These are phyloP conservation scores for Rhytidiadelphus loreus DNA, from an alignment of 225 moss, liverwort and hornwort genomes.

Conservation along the genomic window DNA sequence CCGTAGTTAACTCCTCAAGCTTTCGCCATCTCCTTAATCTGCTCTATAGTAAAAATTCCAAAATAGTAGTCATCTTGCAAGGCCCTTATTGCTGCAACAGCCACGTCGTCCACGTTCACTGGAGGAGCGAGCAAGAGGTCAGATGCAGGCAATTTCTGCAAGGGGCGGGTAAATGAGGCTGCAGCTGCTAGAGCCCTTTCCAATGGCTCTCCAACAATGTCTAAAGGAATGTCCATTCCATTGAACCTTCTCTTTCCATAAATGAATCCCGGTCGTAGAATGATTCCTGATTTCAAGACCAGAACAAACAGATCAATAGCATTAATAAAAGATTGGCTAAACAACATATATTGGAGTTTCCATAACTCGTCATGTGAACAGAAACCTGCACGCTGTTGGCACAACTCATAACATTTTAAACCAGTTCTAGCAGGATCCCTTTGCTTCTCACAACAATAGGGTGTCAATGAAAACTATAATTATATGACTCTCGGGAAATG, in stretches of 20 bases:
- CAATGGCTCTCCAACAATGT: conserved; percentile 52
- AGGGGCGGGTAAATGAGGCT: conserved; percentile 45
- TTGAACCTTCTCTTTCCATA: conserved; percentile 79
- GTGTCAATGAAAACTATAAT: neutral
- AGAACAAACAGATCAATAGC: neutral
- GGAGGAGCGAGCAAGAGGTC: conserved; percentile 77
- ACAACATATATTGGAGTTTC: neutral
- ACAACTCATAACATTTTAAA: neutral
- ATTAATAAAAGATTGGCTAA: neutral
- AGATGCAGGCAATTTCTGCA: conserved; percentile 65
- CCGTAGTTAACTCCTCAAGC: neutral
- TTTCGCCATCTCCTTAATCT: conserved; percentile 82
- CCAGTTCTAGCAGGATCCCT: neutral
- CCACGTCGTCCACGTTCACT: conserved; percentile 71
- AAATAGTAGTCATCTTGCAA: conserved; percentile 59
- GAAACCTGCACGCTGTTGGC: neutral
- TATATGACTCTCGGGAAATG: neutral
- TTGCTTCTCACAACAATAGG: neutral
- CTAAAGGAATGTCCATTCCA: conserved; percentile 71
- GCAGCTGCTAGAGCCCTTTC: conserved; percentile 51
- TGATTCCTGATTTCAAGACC: conserved; percentile 40
- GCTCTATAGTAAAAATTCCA: conserved; percentile 65
- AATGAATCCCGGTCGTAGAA: conserved; percentile 75
- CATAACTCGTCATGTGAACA: neutral
- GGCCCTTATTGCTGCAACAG: conserved; percentile 60